Evolutionary conservation across 2,329 filamentous ascomycete genomes (phyloP), one percentile per base, ranked within the genome.

Genomic region (Fusarium transvaalense): DNA sequence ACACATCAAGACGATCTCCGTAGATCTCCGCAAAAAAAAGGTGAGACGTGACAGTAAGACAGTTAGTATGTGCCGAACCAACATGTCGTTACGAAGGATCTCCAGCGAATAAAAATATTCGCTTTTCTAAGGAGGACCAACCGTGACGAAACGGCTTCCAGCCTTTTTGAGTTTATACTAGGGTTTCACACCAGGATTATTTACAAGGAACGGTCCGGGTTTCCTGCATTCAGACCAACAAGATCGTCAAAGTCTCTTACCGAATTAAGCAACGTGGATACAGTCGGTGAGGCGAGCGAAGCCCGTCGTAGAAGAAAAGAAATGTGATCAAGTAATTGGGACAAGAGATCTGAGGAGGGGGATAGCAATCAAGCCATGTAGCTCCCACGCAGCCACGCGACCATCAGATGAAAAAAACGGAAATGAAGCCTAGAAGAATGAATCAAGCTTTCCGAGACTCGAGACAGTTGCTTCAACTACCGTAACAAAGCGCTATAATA

Each of bases 131-230:
- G 29, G 14, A 31, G 25, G 52, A 27, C 23, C 38, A 38, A 23
- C 15, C 12, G 23, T 34, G 39, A 37, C 45, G 53, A 51, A 60
- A 64, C 53, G 53, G 59, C 59, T 56, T 63, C 17, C 19, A 63
- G 43, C 27, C 19, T 19, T 37, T 37, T 31, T 34, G 42, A 42
- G 43, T 46, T 59, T 31, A 19, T 45, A 19, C 52, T 39, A 37
- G 38, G 31, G 61, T 64, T 64, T 58, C 45, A 64, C 27, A 10
- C 52, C 31, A 58, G 32, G 23, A 39, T 48, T 29, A 13, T 32
- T 59, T 34, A 64, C 45, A 64, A 64, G 61, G 61, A 64, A 59
- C 61, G 61, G 61, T 52, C 52, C 60, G 60, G 60, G 29, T 17
- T 32, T 39, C 45, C 34, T 41, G 10, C 15, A 27, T 38, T 56